Percentiles rank a stretch among this genome's conserved stretches.
Conservation (phyloP, 2,329 filamentous ascomycete genomes). For the Incumbomyces delicatus region DNA sequence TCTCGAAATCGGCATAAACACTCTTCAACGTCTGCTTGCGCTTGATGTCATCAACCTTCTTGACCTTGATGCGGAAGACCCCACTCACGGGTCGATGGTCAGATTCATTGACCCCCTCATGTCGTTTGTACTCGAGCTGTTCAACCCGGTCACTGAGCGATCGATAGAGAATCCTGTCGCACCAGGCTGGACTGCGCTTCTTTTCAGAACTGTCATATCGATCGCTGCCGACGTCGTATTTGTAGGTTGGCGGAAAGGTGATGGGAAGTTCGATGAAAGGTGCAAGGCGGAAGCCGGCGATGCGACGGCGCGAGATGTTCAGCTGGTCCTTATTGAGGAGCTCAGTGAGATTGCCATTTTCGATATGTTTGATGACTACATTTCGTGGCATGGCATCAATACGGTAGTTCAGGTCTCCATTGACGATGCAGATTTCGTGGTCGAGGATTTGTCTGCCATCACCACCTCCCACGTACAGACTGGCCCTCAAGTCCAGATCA, state of each 20-base stretch:
- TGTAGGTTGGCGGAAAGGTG: conserved; percentile 90
- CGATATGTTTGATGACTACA: conserved; percentile 77
- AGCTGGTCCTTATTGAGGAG: conserved; percentile 90
- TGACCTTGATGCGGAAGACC: conserved; percentile 70
- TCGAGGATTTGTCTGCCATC: conserved; percentile 92
- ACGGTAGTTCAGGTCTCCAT: conserved; percentile 94
- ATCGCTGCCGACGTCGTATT: conserved; percentile 94
- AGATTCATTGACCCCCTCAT: conserved; percentile 72
- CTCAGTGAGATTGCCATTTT: conserved; percentile 69
- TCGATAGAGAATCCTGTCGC: conserved; percentile 81
- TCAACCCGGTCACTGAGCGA: conserved; percentile 65
- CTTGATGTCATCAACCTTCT: conserved; percentile 62
- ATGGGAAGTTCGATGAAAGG: conserved; percentile 88
- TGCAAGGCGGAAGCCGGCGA: conserved; percentile 78
- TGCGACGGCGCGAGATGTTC: conserved; percentile 76
- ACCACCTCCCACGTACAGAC: conserved; percentile 81
- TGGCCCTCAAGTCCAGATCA: conserved; percentile 57
- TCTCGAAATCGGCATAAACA: conserved; percentile 65
- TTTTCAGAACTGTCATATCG: conserved; percentile 93
- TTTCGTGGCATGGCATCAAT: conserved; percentile 96
- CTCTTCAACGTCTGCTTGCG: conserved; percentile 60
- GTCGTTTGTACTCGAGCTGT: conserved; percentile 77
- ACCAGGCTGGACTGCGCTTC: conserved; percentile 89
- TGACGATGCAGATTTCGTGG: conserved; percentile 93
- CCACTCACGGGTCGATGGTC: conserved; percentile 92